Percentiles rank a stretch among this genome's conserved stretches.
These are phyloP conservation scores for Neonectria faginata DNA, from an alignment of 2,329 filamentous ascomycete species.

Conservation along the genomic window DNA sequence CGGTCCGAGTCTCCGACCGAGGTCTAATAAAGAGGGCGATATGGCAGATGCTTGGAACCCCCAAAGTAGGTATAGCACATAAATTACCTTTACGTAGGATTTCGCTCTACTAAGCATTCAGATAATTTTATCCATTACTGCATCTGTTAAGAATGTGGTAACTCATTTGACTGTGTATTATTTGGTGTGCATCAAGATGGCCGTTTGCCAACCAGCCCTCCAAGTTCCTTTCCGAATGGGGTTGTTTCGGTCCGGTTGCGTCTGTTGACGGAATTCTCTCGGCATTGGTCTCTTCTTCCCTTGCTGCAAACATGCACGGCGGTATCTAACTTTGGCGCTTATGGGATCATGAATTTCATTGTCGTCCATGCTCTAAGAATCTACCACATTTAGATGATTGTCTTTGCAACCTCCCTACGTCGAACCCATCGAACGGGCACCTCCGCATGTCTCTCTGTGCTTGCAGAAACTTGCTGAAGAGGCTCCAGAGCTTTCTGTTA, in stretches of 20 bases:
- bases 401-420: not conserved
- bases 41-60: not conserved
- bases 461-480: no score
- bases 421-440: no score
- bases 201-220: not conserved
- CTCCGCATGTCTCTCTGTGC: no score
- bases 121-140: not conserved
- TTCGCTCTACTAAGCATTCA: not conserved
- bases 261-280: no score
- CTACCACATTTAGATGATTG: not conserved
- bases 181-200: not conserved
- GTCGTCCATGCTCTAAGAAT: not conserved
- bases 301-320: not conserved
- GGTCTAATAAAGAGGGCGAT: not conserved
- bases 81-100: not conserved
- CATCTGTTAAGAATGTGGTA: not conserved
- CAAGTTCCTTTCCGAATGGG: not conserved
- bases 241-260: not conserved
- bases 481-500: no score
- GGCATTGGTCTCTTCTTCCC: not conserved
- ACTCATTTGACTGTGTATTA: not conserved
- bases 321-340: not conserved
- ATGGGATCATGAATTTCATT: not conserved
- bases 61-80: not conserved
- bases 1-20: not conserved